These are phyloP conservation scores for Cubamyces sp. DNA, from an alignment of 768 basidiomycete species.

Conservation along the genomic window DNA sequence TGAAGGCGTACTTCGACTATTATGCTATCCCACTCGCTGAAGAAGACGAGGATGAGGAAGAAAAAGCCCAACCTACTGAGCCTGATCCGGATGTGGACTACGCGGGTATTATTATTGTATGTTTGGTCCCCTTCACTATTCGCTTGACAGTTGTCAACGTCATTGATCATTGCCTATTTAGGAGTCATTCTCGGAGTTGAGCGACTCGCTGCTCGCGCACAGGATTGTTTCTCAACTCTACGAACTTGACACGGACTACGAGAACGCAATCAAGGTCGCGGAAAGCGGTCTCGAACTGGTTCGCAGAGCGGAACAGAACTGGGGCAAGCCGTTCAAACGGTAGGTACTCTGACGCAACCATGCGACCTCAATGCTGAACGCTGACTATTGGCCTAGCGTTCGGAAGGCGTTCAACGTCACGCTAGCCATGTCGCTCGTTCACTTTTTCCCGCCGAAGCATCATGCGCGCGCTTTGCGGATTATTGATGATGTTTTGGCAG, in stretches of 20 bases:
- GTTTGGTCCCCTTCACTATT: slow-evolving; percentile 27
- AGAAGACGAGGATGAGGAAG: slow-evolving; percentile 42
- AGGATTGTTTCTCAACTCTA: slow-evolving; percentile 71
- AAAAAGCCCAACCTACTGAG: slow-evolving; percentile 23
- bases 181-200: slow-evolving; percentile 56
- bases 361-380: background rate
- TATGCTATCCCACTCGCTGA: slow-evolving; percentile 49
- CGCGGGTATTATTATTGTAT: slow-evolving; percentile 64
- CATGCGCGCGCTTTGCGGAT: slow-evolving; percentile 78
- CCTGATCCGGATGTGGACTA: slow-evolving; percentile 50
- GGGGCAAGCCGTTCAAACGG: slow-evolving; percentile 57
- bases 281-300: slow-evolving; percentile 71
- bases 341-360: slow-evolving; percentile 34
- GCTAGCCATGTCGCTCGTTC: slow-evolving; percentile 78
- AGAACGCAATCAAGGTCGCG: slow-evolving; percentile 68
- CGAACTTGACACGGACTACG: slow-evolving; percentile 69
- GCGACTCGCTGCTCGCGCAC: slow-evolving; percentile 66
- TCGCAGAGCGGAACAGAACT: slow-evolving; percentile 54
- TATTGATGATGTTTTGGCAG: slow-evolving; percentile 69
- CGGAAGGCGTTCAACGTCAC: slow-evolving; percentile 69
- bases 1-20: slow-evolving; percentile 73
- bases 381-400: slow-evolving; percentile 46
- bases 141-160: background rate
- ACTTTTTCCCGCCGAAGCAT: slow-evolving; percentile 88
- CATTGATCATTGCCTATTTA: slow-evolving; percentile 33